Evolutionary conservation across 306 rosid genomes (phyloP), one percentile per base, ranked within the genome.

Genomic region (Rubus idaeus): DNA sequence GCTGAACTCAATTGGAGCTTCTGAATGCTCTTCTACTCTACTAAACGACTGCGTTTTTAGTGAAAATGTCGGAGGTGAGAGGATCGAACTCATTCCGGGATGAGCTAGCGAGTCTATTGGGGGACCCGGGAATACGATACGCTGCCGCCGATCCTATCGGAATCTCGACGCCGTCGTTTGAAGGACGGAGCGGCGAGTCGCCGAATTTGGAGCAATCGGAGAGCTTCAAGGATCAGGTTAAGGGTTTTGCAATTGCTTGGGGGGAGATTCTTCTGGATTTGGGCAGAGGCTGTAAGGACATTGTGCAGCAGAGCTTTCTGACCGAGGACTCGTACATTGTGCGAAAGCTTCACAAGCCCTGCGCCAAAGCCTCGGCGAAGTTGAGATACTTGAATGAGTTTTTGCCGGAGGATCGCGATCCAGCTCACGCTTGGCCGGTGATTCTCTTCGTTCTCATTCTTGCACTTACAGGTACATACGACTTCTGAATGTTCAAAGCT

Each of bases 371-470:
- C 60, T 82, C 88, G 10, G 89, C 81, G 39, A 87, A 95, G 68
- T 84, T 95, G 83, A 84, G 90, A 2, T 95, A 82, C 83, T 66
- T 95, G 81, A 89, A 95, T 51, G 97, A 92, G 64, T 89, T 80
- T 64, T 84, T 92, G 88, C 99, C 99, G 10, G 99, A 95, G 81
- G 97, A 95, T 90, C 97, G 97, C 42, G 96, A 95, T 82, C 99
- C 99, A 30, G 72, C 87, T 80, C 93, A 88, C 41, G 91, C 99
- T 11, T 95, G 99, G 97, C 85, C 91, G 16, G 87, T 95, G 64
- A 87, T 95, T 4, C 73, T 95, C 81, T 83, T 83, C 80, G 97
- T 95, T 55, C 88, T 84, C 73, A 35, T 95, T 82, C 88, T 95
- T 62, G 93, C 99, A 0, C 82, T 95, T 5, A 85, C 90, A 81